Conservation (phyloP, 495 filamentous ascomycete species). For the Pyronema domesticum region DNA sequence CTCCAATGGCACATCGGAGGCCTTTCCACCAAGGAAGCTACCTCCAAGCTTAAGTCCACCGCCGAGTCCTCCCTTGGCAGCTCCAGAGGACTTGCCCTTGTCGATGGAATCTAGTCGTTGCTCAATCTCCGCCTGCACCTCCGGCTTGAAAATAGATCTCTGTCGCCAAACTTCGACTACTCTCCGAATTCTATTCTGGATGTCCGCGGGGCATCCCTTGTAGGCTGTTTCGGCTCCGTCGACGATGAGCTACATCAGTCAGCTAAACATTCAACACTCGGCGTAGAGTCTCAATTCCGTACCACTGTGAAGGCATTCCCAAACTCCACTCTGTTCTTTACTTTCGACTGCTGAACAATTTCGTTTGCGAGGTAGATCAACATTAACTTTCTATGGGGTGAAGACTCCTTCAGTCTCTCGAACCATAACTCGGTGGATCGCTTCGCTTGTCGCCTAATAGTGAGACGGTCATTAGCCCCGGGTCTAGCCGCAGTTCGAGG, state of each 20-base stretch:
- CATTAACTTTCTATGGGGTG: slow-evolving; percentile 66
- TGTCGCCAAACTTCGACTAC: slow-evolving; percentile 91
- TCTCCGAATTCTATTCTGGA: slow-evolving; percentile 70
- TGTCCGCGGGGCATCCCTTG: slow-evolving; percentile 62
- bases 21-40: slow-evolving; percentile 33
- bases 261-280: neutral
- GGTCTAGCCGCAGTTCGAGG: too few relatives aligned
- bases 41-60: slow-evolving; percentile 25
- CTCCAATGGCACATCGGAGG: slow-evolving; percentile 50
- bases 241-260: slow-evolving; percentile 44
- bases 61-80: slow-evolving; percentile 34
- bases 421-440: slow-evolving; percentile 79
- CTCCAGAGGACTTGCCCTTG: slow-evolving; percentile 45
- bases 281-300: slow-evolving; percentile 8
- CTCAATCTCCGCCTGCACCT: slow-evolving; percentile 63
- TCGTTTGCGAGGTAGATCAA: slow-evolving; percentile 95
- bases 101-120: slow-evolving; percentile 66
- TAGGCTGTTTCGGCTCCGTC: slow-evolving; percentile 74
- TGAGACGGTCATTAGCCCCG: neutral
- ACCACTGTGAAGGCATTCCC: slow-evolving; percentile 71
- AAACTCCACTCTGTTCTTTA: slow-evolving; percentile 78
- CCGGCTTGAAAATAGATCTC: slow-evolving; percentile 62
- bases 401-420: slow-evolving; percentile 67
- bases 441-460: slow-evolving; percentile 63
- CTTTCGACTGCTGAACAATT: slow-evolving; percentile 87